phyloP scores from a whole-genome alignment of 1,284 basidiomycete species.

The Ganoderma resinaceum region DNA sequence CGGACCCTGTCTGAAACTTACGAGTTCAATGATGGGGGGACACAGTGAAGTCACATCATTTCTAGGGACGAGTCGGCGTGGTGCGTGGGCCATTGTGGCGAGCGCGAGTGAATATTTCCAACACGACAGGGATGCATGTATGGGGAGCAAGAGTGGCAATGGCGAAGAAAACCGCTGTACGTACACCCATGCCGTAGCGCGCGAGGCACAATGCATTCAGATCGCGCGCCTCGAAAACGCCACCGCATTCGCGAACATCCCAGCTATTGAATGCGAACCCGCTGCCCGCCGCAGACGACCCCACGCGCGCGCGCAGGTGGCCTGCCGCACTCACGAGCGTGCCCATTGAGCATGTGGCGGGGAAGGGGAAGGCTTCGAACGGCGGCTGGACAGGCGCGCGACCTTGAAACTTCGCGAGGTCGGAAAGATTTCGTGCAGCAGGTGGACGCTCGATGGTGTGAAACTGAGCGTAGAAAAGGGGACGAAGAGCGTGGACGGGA shows the following conservation, averaged over 20 bases:
- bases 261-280: neutral
- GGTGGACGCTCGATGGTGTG: neutral
- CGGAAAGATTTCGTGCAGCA: neutral
- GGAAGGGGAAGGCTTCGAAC: neutral
- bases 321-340: neutral
- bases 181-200: slow-evolving; percentile 6
- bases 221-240: slow-evolving; percentile 3
- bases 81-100: neutral
- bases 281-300: neutral
- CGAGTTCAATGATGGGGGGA: neutral
- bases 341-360: neutral
- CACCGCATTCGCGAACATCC: slow-evolving; percentile 7
- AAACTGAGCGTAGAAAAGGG: neutral
- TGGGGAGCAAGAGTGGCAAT: slow-evolving; percentile 6
- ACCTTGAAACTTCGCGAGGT: neutral
- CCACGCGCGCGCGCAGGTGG: neutral
- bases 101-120: neutral
- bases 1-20: neutral
- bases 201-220: neutral
- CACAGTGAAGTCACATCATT: neutral
- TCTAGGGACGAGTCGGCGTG: neutral
- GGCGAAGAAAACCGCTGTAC: neutral
- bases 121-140: neutral
- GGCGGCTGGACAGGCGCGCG: neutral
- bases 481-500: neutral